Percentiles rank a stretch among this genome's conserved stretches.
phyloP scores from a whole-genome alignment of 257 asterid species.

The Solanum pennellii region DNA sequence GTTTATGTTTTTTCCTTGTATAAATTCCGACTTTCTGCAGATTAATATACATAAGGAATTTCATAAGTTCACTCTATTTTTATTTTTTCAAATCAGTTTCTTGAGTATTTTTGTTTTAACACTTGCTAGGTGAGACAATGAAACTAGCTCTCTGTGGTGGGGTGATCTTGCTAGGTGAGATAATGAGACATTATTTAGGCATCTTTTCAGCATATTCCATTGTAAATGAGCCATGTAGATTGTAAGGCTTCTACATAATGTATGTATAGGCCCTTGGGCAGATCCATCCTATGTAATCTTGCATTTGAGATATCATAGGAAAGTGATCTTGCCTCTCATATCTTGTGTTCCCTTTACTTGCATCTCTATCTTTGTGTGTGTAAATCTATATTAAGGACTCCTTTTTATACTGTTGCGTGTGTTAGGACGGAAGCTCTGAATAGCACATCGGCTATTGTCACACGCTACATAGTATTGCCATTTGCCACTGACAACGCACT shows the following conservation, averaged over 20 bases:
- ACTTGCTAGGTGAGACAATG: background rate
- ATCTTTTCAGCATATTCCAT: background rate
- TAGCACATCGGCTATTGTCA: background rate
- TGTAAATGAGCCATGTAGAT: background rate
- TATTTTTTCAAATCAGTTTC: no score
- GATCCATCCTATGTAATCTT: background rate
- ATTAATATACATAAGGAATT: no score
- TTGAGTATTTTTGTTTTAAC: no score
- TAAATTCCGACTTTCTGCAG: no score
- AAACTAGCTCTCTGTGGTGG: background rate
- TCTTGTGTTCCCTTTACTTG: background rate
- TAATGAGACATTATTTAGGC: background rate
- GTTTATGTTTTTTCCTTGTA: no score
- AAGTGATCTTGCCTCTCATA: background rate
- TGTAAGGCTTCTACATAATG: background rate
- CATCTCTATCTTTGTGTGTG: background rate
- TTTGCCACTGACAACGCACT: background rate
- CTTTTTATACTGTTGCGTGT: background rate
- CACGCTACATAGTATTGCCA: background rate
- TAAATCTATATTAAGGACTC: background rate
- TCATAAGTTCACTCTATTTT: no score
- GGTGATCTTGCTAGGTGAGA: background rate
- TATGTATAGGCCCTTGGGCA: background rate
- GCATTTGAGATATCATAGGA: background rate
- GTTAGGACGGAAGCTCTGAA: background rate